phyloP scores from a whole-genome alignment of 371 early-diverging fungal species.

The Phascolomyces articulosus region DNA sequence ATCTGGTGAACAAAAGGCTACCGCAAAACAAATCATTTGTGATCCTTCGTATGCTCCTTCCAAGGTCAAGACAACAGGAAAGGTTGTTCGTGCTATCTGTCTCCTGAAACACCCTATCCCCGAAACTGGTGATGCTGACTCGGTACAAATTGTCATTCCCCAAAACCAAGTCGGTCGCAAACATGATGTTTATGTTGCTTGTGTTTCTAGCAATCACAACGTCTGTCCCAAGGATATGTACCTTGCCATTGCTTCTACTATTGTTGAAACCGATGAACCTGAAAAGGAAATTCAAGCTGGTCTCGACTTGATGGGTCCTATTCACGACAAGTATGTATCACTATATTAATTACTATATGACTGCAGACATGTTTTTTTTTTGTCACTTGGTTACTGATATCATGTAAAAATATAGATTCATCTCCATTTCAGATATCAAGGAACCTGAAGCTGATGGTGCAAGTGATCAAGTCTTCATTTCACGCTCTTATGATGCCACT shows the following conservation, averaged over 20 bases:
- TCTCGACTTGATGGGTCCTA: constrained; percentile 87
- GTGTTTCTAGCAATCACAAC: constrained; percentile 87
- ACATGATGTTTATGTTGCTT: constrained; percentile 95
- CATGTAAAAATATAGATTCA: too few relatives aligned
- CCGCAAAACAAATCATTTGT: constrained; percentile 88
- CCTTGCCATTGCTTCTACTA: constrained; percentile 95
- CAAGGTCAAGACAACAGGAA: constrained; percentile 76
- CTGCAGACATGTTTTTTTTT: not conserved
- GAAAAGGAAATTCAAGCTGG: constrained; percentile 90
- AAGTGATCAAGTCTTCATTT: constrained; percentile 86
- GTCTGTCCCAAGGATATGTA: constrained; percentile 89
- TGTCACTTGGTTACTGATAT: too few relatives aligned
- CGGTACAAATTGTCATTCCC: constrained; percentile 95
- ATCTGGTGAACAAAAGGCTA: constrained; percentile 84
- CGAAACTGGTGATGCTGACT: constrained; percentile 85
- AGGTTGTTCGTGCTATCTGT: constrained; percentile 96
- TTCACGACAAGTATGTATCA: constrained; percentile 73
- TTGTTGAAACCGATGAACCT: constrained; percentile 89
- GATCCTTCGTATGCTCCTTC: constrained; percentile 94
- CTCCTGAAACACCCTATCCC: constrained; percentile 93
- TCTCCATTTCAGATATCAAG: constrained; percentile 77
- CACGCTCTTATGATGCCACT: constrained; percentile 97
- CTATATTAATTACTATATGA: not conserved
- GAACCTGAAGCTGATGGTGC: constrained; percentile 87
- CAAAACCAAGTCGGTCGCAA: constrained; percentile 93